phyloP scores from a whole-genome alignment of 192 early-diverging fungal species.

The Diversispora epigaea region DNA sequence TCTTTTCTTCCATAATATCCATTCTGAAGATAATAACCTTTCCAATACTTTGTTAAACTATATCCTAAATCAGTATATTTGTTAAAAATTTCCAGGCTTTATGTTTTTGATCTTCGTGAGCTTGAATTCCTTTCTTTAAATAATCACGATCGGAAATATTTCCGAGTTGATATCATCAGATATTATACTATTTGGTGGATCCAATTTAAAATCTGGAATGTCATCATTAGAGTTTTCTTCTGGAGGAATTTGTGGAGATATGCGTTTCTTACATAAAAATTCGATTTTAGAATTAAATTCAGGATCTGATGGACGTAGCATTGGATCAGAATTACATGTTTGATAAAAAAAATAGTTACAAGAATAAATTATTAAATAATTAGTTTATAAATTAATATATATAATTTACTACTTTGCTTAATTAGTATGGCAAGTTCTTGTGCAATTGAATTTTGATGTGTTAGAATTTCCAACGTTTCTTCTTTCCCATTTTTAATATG shows the following conservation, averaged over 20 bases:
- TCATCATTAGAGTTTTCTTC: too few relatives aligned
- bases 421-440: too few relatives aligned
- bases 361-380: too few relatives aligned
- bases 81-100: conserved; percentile 14
- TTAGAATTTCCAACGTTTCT: not conserved
- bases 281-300: too few relatives aligned
- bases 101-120: not conserved
- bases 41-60: conserved; percentile 23
- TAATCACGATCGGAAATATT: not conserved
- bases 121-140: conserved; percentile 11
- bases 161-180: not conserved
- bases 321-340: too few relatives aligned
- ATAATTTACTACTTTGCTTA: too few relatives aligned
- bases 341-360: too few relatives aligned
- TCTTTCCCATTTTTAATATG: not conserved
- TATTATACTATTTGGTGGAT: not conserved
- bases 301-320: too few relatives aligned
- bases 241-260: too few relatives aligned
- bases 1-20: conserved; percentile 3
- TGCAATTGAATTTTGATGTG: not conserved
- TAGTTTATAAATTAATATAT: too few relatives aligned
- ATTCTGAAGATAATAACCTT: conserved; percentile 18
- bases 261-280: too few relatives aligned
- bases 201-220: too few relatives aligned
- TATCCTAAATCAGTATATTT: conserved; percentile 5